A percentile compares a stretch with the other conserved stretches of the same genome.
phyloP scores from a whole-genome alignment of 2,329 filamentous ascomycete genomes.

The Davidsoniella australis region DNA sequence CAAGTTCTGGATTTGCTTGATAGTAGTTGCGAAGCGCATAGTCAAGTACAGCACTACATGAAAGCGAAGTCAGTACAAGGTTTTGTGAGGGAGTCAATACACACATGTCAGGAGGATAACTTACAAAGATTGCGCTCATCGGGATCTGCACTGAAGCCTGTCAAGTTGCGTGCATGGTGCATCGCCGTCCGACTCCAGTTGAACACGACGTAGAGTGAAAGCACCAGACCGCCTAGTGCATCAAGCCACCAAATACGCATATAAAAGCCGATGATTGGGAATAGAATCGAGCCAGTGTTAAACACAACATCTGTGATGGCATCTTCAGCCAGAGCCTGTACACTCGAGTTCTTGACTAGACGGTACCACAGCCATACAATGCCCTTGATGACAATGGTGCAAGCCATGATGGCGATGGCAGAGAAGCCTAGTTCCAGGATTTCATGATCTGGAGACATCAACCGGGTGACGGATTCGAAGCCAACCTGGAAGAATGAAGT shows the following conservation, averaged over 20 bases:
- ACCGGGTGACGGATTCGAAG: slow-evolving; percentile 49
- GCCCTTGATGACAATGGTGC: slow-evolving; percentile 68
- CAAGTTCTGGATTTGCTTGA: slow-evolving; percentile 69
- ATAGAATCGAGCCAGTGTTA: slow-evolving; percentile 77
- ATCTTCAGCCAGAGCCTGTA: slow-evolving; percentile 53
- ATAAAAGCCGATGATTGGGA: slow-evolving; percentile 65
- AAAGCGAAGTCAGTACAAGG: too few relatives aligned
- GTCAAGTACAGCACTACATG: slow-evolving; percentile 58
- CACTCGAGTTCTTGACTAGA: slow-evolving; percentile 67
- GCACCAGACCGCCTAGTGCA: slow-evolving; percentile 56
- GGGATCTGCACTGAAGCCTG: slow-evolving; percentile 59
- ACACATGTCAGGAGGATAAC: slow-evolving; percentile 11
- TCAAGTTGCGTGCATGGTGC: slow-evolving; percentile 65
- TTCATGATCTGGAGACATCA: slow-evolving; percentile 42
- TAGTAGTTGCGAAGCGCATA: slow-evolving; percentile 82
- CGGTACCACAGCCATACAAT: slow-evolving; percentile 79
- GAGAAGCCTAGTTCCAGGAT: slow-evolving; percentile 58
- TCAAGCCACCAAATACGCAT: slow-evolving; percentile 72
- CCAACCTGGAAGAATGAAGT: slow-evolving; percentile 68
- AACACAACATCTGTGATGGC: slow-evolving; percentile 66
- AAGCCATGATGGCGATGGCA: slow-evolving; percentile 63
- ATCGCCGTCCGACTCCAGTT: slow-evolving; percentile 61
- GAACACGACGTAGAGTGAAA: slow-evolving; percentile 64
- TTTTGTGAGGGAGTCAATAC: too few relatives aligned
- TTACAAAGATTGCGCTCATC: slow-evolving; percentile 60